Evolutionary conservation across 2,329 filamentous ascomycete genomes (phyloP).

Genomic region (Apiospora phragmitis): DNA sequence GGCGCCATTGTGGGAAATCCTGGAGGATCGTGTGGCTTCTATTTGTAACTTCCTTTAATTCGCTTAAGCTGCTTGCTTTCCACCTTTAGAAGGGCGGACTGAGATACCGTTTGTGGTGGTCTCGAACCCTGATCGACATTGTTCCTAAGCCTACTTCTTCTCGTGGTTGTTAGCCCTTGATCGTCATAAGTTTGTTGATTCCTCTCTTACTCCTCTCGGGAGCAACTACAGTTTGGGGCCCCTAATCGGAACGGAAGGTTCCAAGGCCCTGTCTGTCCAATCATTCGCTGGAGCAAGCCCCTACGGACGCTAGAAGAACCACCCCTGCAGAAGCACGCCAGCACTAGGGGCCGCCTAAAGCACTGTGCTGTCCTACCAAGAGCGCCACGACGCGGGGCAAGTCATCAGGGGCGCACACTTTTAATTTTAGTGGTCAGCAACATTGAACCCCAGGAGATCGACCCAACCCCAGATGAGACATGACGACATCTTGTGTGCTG

Average conservation of each 20-base stretch:
- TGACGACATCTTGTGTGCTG: neutral
- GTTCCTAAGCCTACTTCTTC: neutral
- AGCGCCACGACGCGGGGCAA: constrained; percentile 5
- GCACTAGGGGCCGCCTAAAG: neutral
- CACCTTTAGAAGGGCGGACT: neutral
- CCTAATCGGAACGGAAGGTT: neutral
- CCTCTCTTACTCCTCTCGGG: neutral
- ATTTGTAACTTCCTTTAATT: neutral
- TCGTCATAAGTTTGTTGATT: neutral
- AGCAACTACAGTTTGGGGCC: neutral
- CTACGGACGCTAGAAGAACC: neutral
- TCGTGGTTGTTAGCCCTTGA: neutral
- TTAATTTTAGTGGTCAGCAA: neutral
- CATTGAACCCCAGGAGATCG: neutral
- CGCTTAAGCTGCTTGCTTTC: neutral
- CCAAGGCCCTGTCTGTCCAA: too few species aligned
- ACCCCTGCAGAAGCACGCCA: neutral
- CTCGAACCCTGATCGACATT: constrained; percentile 5
- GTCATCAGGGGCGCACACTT: neutral
- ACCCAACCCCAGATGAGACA: neutral
- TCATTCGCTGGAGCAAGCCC: neutral
- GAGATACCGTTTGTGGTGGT: neutral
- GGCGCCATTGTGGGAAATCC: neutral
- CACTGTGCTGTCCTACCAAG: neutral
- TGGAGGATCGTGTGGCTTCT: neutral